A percentile compares a stretch with the other conserved stretches of the same genome.
Evolutionary conservation across 164 flowering plant genomes (phyloP).

Genomic region (Umbellularia californica): DNA sequence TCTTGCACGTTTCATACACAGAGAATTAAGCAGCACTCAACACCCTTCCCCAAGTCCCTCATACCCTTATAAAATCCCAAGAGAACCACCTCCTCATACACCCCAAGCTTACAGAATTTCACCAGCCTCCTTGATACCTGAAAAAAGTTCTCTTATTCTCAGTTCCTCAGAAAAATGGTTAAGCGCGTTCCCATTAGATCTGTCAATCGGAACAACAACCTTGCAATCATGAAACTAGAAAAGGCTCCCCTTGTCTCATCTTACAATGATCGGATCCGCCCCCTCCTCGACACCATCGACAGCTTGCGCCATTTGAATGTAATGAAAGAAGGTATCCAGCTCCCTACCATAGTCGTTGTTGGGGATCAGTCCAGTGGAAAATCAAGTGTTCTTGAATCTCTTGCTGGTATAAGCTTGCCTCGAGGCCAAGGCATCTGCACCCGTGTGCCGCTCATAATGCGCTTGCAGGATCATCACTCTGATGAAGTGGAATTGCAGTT

Average conservation of each 20-base stretch:
- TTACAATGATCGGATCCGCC: slow-evolving; percentile 12
- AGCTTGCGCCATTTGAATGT: slow-evolving; percentile 10
- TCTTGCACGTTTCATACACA: too few species aligned
- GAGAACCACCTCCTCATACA: too few species aligned
- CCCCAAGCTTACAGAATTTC: too few species aligned
- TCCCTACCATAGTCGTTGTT: slow-evolving; percentile 18
- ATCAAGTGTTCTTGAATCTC: slow-evolving; percentile 17
- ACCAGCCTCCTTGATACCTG: too few species aligned
- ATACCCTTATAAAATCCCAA: too few species aligned
- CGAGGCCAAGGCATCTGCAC: slow-evolving; percentile 20
- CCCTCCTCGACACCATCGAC: slow-evolving; percentile 12
- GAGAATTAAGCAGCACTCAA: too few species aligned
- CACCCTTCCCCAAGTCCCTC: too few species aligned
- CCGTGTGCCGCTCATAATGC: slow-evolving; percentile 17
- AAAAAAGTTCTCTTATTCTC: too few species aligned
- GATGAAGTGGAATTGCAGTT: slow-evolving; percentile 3
- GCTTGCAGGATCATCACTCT: slow-evolving; percentile 3
- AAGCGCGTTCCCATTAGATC: too few species aligned
- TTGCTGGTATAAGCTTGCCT: slow-evolving; percentile 16
- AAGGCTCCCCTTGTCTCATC: slow-evolving; percentile 1
- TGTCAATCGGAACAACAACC: too few species aligned
- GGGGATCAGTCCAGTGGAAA: slow-evolving; percentile 19
- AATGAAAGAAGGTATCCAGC: slow-evolving; percentile 16
- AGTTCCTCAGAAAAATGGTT: too few species aligned
- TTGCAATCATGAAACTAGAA: too few species aligned